These are phyloP conservation scores for Tetrahymena thermophila DNA, from an alignment of 73 alveolate genomes.

Conservation along the genomic window DNA sequence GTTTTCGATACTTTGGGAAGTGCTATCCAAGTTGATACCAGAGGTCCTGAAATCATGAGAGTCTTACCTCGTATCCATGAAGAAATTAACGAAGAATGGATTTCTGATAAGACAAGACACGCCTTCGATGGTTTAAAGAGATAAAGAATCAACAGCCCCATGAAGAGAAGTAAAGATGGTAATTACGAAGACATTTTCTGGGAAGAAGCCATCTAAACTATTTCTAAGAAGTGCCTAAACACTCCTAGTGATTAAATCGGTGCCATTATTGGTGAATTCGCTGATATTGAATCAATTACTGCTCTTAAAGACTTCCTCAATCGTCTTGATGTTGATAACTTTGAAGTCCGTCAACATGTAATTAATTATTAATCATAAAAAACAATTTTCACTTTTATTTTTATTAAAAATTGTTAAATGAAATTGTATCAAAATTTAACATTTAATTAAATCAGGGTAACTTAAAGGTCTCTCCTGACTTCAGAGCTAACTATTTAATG, in stretches of 20 bases:
- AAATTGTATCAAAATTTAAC: background rate
- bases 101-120: slow-evolving; percentile 74
- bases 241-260: slow-evolving; percentile 68
- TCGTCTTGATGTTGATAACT: slow-evolving; percentile 68
- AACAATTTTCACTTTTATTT: no score
- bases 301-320: slow-evolving; percentile 75
- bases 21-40: slow-evolving; percentile 63
- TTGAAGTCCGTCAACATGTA: slow-evolving; percentile 60
- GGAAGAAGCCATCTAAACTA: slow-evolving; percentile 69
- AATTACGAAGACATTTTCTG: slow-evolving; percentile 60
- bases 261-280: slow-evolving; percentile 73
- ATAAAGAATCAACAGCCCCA: slow-evolving; percentile 70
- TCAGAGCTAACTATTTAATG: slow-evolving; percentile 74
- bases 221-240: slow-evolving; percentile 44
- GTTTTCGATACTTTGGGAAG: slow-evolving; percentile 75
- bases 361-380: background rate
- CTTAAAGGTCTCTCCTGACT: slow-evolving; percentile 60
- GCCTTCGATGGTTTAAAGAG: slow-evolving; percentile 86
- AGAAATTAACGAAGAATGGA: slow-evolving; percentile 89
- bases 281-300: slow-evolving; percentile 69
- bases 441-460: background rate
- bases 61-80: slow-evolving; percentile 82
- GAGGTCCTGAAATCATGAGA: slow-evolving; percentile 87
- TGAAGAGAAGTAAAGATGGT: slow-evolving; percentile 56
- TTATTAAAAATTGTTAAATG: background rate